These are phyloP conservation scores for sorghum (Sorghum bicolor) DNA, from an alignment of 176 grass and related monocot species.

Conservation along the genomic window DNA sequence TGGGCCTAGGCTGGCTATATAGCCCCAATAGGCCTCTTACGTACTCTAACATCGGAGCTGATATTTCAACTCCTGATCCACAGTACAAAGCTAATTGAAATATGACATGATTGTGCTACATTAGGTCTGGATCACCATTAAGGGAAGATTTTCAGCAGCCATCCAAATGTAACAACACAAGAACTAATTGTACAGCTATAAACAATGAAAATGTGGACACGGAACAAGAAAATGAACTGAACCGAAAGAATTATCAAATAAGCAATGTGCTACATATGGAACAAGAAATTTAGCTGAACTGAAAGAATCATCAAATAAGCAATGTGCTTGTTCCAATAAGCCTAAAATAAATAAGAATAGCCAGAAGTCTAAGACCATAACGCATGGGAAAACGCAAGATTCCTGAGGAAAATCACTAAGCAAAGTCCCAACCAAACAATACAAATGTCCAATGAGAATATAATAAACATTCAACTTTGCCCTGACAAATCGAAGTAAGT, in stretches of 20 bases:
- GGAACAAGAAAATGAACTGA: background rate
- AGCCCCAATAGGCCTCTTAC: too few relatives aligned
- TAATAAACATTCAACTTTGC: background rate
- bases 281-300: background rate
- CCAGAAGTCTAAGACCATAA: background rate
- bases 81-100: background rate
- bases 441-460: background rate
- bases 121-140: background rate
- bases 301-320: constrained; percentile 9
- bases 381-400: background rate
- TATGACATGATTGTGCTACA: background rate
- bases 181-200: background rate
- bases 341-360: background rate
- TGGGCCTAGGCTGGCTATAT: too few relatives aligned
- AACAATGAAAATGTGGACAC: background rate
- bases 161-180: background rate
- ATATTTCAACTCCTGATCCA: background rate
- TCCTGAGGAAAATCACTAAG: background rate
- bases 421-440: constrained; percentile 14
- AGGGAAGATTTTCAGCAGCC: background rate
- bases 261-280: background rate
- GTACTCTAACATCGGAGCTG: too few relatives aligned
- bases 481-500: constrained; percentile 1
- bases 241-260: constrained; percentile 8
- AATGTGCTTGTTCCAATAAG: background rate